phyloP scores from a whole-genome alignment of 2,329 filamentous ascomycete genomes.

The Hypocreales sp. region DNA sequence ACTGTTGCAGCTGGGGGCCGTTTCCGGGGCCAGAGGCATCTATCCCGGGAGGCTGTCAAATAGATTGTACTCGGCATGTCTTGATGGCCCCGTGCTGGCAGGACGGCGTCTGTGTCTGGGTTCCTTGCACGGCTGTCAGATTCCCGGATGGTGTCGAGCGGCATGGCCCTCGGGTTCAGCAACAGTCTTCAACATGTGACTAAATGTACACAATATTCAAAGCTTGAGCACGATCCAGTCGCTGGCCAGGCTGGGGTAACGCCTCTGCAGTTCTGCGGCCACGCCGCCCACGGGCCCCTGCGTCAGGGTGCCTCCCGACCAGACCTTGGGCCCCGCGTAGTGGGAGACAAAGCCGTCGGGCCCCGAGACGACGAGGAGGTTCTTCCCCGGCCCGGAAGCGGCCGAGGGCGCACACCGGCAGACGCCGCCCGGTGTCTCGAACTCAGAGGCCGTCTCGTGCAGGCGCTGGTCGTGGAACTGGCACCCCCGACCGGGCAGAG shows the following conservation, averaged over 20 bases:
- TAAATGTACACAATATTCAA: too few relatives aligned
- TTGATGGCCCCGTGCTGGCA: too few relatives aligned
- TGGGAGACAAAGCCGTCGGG: slow-evolving; percentile 78
- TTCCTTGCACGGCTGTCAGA: too few relatives aligned
- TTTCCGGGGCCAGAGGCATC: too few relatives aligned
- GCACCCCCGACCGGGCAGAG: slow-evolving; percentile 9
- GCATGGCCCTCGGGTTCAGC: too few relatives aligned
- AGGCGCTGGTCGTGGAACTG: slow-evolving; percentile 15
- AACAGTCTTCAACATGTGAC: too few relatives aligned
- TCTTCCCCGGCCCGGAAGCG: slow-evolving; percentile 25
- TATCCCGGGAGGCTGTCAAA: too few relatives aligned
- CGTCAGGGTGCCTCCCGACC: slow-evolving; percentile 54
- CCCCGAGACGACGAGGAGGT: slow-evolving; percentile 71
- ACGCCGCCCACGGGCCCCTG: slow-evolving; percentile 64
- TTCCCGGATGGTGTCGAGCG: too few relatives aligned
- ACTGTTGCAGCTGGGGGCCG: too few relatives aligned
- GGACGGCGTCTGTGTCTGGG: too few relatives aligned
- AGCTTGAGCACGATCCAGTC: slow-evolving; percentile 39
- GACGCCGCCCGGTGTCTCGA: slow-evolving; percentile 10
- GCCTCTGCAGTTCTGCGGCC: slow-evolving; percentile 41
- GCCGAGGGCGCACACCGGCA: slow-evolving; percentile 10
- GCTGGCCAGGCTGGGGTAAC: slow-evolving; percentile 16
- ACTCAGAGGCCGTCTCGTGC: slow-evolving; percentile 14
- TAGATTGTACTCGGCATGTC: too few relatives aligned
- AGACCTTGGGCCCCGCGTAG: slow-evolving; percentile 66